Percentiles rank a stretch among this genome's conserved stretches.
These are phyloP conservation scores for Geotrichum restrictum DNA, from an alignment of 1,139 yeast species.

Conservation along the genomic window DNA sequence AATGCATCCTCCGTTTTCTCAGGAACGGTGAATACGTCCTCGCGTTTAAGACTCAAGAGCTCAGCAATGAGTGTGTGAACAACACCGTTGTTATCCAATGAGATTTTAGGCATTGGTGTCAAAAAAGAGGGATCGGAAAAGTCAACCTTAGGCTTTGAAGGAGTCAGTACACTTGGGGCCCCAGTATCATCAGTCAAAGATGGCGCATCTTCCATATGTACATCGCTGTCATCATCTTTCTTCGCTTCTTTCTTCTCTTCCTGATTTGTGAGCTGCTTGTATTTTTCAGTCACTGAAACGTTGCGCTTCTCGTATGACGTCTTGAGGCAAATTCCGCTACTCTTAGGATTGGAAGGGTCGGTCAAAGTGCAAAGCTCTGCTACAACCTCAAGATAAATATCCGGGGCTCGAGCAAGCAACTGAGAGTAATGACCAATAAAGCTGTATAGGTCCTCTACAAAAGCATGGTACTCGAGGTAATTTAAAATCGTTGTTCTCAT, in stretches of 20 bases:
- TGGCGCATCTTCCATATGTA: slow-evolving; percentile 21
- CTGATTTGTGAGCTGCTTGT: slow-evolving; percentile 10
- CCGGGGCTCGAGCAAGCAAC: slow-evolving; percentile 57
- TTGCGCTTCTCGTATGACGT: slow-evolving; percentile 9
- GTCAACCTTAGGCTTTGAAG: slow-evolving; percentile 1
- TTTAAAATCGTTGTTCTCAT: slow-evolving; percentile 40
- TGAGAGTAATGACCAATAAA: slow-evolving; percentile 55
- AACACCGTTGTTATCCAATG: slow-evolving; percentile 48
- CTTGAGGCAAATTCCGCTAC: slow-evolving; percentile 37
- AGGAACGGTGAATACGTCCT: slow-evolving; percentile 32
- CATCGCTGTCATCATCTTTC: slow-evolving; percentile 20
- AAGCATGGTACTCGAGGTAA: slow-evolving; percentile 42
- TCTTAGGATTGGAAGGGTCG: slow-evolving; percentile 28
- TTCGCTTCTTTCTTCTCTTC: slow-evolving; percentile 16
- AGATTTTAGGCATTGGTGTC: slow-evolving; percentile 5
- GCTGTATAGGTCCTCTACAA: slow-evolving; percentile 45
- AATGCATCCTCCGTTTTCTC: slow-evolving; percentile 27
- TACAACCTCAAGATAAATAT: slow-evolving; percentile 51
- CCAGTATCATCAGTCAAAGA: not conserved
- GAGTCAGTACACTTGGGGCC: not conserved
- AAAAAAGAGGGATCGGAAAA: not conserved
- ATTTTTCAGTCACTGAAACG: slow-evolving; percentile 19
- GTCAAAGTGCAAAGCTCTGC: slow-evolving; percentile 38
- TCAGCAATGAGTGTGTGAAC: slow-evolving; percentile 60
- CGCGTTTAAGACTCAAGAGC: slow-evolving; percentile 47